These are phyloP conservation scores for Iberis pinnata DNA, from an alignment of 345 rosid genomes.

Conservation along the genomic window DNA sequence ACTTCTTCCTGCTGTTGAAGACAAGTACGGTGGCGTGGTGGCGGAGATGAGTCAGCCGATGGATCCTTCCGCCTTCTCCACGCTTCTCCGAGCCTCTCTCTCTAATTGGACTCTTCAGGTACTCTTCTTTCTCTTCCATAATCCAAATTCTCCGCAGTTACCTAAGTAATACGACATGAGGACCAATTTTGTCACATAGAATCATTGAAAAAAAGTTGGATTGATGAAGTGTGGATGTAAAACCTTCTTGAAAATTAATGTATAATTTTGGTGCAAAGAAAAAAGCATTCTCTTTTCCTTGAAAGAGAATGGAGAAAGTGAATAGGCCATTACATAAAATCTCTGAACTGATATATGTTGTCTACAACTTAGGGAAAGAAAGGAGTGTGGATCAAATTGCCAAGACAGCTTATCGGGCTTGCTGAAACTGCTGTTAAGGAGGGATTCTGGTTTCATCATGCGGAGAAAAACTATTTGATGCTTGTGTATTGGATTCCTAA, in stretches of 20 bases:
- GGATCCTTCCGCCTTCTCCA: slow-evolving; percentile 46
- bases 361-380: slow-evolving; percentile 53
- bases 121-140: neutral
- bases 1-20: slow-evolving; percentile 40
- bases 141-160: too few species aligned
- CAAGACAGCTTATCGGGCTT: slow-evolving; percentile 56
- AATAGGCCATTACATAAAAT: neutral
- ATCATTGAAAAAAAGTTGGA: too few species aligned
- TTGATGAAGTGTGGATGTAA: too few species aligned
- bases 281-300: too few species aligned
- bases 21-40: slow-evolving; percentile 70
- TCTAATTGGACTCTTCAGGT: slow-evolving; percentile 71
- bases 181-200: too few species aligned
- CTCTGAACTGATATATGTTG: neutral
- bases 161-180: too few species aligned
- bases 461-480: slow-evolving; percentile 76
- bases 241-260: neutral
- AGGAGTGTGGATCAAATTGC: slow-evolving; percentile 88
- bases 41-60: slow-evolving; percentile 52
- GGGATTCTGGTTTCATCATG: slow-evolving; percentile 92
- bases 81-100: slow-evolving; percentile 51
- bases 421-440: slow-evolving; percentile 72
- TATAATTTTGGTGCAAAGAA: too few species aligned
- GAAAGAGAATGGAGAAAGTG: neutral
- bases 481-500: slow-evolving; percentile 77